Conservation (phyloP, 768 basidiomycete species). For the Phanerochaete carnosa region DNA sequence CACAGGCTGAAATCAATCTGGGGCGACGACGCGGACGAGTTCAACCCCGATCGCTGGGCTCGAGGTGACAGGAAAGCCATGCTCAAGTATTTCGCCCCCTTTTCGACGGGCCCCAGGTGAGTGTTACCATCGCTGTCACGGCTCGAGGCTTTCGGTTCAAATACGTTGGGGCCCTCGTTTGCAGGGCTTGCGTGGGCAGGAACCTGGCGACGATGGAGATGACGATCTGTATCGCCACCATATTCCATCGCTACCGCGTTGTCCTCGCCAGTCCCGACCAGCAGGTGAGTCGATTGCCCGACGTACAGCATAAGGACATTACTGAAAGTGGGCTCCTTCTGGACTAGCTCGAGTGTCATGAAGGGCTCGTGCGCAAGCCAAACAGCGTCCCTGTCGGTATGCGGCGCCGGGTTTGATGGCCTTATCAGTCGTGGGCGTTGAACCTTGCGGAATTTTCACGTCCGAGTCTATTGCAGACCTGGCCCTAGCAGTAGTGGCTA, state of each 20-base stretch:
- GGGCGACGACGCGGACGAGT: constrained; percentile 27
- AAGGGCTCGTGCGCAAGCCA: constrained; percentile 7
- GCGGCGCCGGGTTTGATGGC: neutral
- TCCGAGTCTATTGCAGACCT: too few relatives aligned
- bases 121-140: neutral
- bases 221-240: constrained; percentile 1
- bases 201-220: constrained; percentile 11
- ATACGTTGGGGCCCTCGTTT: neutral
- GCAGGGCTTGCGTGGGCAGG: constrained; percentile 9
- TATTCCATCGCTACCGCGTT: constrained; percentile 10
- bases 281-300: neutral
- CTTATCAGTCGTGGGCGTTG: neutral
- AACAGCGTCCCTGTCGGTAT: neutral
- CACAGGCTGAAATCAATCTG: constrained; percentile 25
- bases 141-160: neutral
- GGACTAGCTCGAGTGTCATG: neutral
- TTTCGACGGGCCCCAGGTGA: constrained; percentile 10
- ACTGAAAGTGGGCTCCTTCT: neutral
- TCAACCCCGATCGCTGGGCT: constrained; percentile 29
- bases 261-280: neutral
- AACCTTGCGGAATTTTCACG: too few relatives aligned
- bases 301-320: neutral
- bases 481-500: too few relatives aligned
- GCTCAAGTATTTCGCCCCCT: constrained; percentile 13
- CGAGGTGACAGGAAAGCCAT: constrained; percentile 13